These are phyloP conservation scores for Spathaspora gorwiae DNA, from an alignment of 805 yeast species.

Conservation along the genomic window DNA sequence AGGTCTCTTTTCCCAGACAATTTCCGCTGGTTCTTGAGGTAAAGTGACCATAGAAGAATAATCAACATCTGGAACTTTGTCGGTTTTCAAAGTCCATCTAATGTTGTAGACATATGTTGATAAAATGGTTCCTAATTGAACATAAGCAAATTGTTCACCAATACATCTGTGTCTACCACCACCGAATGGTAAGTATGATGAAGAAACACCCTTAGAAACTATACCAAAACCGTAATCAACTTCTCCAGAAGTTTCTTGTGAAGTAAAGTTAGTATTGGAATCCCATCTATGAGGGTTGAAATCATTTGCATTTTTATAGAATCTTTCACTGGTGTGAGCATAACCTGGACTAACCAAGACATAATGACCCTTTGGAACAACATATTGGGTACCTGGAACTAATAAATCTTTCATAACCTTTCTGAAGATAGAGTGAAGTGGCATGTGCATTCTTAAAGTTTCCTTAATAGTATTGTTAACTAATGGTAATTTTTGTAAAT, in stretches of 20 bases:
- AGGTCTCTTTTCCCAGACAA: slow-evolving; percentile 67
- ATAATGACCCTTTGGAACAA: slow-evolving; percentile 85
- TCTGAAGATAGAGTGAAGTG: slow-evolving; percentile 93
- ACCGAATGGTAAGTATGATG: slow-evolving; percentile 96
- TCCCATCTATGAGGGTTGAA: slow-evolving; percentile 91
- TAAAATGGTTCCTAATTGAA: slow-evolving; percentile 84
- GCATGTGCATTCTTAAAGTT: slow-evolving; percentile 93
- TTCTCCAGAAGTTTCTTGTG: slow-evolving; percentile 24
- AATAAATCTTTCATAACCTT: slow-evolving; percentile 74
- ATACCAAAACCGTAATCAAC: slow-evolving; percentile 97
- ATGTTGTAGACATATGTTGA: slow-evolving; percentile 69
- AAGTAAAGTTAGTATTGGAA: slow-evolving; percentile 3
- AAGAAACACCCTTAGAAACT: slow-evolving; percentile 90
- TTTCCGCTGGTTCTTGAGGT: slow-evolving; percentile 73
- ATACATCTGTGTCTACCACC: slow-evolving; percentile 99
- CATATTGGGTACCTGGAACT: slow-evolving; percentile 72
- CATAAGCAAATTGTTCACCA: slow-evolving; percentile 96
- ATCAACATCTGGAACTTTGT: slow-evolving; percentile 60
- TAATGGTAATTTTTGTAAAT: slow-evolving; percentile 74
- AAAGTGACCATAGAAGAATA: slow-evolving; percentile 90
- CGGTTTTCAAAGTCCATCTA: slow-evolving; percentile 60
- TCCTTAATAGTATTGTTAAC: slow-evolving; percentile 84
- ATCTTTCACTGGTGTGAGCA: slow-evolving; percentile 69
- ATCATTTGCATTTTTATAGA: slow-evolving; percentile 68
- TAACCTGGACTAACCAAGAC: slow-evolving; percentile 94